Evolutionary conservation across 2,329 filamentous ascomycete species (phyloP).

Genomic region (Fusarium sp.): DNA sequence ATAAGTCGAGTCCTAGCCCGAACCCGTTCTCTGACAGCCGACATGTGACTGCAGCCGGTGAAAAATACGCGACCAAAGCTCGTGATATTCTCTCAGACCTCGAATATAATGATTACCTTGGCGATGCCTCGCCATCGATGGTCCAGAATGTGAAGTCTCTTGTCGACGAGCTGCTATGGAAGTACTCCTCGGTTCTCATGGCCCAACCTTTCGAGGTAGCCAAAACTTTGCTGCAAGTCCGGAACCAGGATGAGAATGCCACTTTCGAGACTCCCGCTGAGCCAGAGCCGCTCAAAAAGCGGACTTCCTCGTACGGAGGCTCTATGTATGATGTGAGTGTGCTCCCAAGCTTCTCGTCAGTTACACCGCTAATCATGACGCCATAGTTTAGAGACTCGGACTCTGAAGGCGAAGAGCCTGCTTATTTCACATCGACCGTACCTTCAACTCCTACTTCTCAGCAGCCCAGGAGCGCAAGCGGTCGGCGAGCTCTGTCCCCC

Average conservation of each 20-base stretch:
- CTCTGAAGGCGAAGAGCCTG: constrained; percentile 82
- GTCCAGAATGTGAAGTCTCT: constrained; percentile 82
- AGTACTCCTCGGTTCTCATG: constrained; percentile 90
- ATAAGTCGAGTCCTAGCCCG: constrained; percentile 58
- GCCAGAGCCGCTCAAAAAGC: constrained; percentile 50
- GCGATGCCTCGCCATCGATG: constrained; percentile 81
- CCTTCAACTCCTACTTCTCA: constrained; percentile 69
- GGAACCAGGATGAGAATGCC: constrained; percentile 67
- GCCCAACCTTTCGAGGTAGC: constrained; percentile 98
- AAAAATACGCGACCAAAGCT: constrained; percentile 68
- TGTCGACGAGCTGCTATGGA: constrained; percentile 89
- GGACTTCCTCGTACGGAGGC: constrained; percentile 53
- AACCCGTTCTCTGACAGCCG: constrained; percentile 62
- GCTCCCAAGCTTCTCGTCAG: constrained; percentile 7
- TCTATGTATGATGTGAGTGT: constrained; percentile 56
- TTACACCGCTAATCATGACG: constrained; percentile 45
- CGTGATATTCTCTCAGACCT: constrained; percentile 91
- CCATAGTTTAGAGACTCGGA: constrained; percentile 68
- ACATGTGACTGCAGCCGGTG: constrained; percentile 58
- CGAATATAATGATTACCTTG: constrained; percentile 90
- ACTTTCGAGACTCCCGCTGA: constrained; percentile 44
- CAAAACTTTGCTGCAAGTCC: constrained; percentile 91
- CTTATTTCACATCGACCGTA: constrained; percentile 83
- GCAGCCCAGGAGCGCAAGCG: constrained; percentile 53
- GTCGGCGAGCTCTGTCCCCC: constrained; percentile 53